phyloP scores from a whole-genome alignment of 2,329 filamentous ascomycete species.

The Fusarium transvaalense region DNA sequence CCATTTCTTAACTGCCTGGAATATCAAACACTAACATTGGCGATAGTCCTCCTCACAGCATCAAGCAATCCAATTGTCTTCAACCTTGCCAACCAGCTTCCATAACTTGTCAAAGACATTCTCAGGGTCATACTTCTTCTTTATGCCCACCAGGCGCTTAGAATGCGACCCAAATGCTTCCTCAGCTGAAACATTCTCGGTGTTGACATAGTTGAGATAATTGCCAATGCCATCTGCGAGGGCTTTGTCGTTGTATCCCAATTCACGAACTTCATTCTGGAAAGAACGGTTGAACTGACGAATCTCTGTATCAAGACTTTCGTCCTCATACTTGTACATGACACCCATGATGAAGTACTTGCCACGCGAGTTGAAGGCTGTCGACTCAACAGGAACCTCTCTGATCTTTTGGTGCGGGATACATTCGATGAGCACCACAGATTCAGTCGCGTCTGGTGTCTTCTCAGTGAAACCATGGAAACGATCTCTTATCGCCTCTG shows the following conservation, averaged over 20 bases:
- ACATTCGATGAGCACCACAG: constrained; percentile 39
- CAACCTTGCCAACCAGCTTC: constrained; percentile 39
- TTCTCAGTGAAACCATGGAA: constrained; percentile 35
- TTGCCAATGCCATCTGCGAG: constrained; percentile 37
- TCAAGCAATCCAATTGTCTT: constrained; percentile 37
- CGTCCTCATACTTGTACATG: constrained; percentile 35
- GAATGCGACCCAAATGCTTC: constrained; percentile 39
- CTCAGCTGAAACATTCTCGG: constrained; percentile 34
- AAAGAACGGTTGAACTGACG: constrained; percentile 42
- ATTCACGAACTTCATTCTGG: constrained; percentile 33
- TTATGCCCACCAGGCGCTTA: constrained; percentile 32
- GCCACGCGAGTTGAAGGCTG: constrained; percentile 44
- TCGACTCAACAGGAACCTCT: constrained; percentile 34
- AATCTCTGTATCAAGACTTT: constrained; percentile 30
- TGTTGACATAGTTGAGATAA: constrained; percentile 39
- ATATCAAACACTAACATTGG: neutral
- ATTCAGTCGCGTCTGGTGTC: constrained; percentile 27
- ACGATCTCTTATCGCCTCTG: constrained; percentile 34
- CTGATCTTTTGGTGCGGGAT: constrained; percentile 30
- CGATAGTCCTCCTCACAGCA: neutral
- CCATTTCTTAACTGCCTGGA: neutral
- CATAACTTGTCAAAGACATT: constrained; percentile 45
- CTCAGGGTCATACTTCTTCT: constrained; percentile 38
- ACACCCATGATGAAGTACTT: constrained; percentile 44
- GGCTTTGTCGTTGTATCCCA: constrained; percentile 41